Percentiles rank a stretch among this genome's conserved stretches.
These are phyloP conservation scores for Plasmodium vivax DNA, from an alignment of 169 alveolate genomes.

Conservation along the genomic window DNA sequence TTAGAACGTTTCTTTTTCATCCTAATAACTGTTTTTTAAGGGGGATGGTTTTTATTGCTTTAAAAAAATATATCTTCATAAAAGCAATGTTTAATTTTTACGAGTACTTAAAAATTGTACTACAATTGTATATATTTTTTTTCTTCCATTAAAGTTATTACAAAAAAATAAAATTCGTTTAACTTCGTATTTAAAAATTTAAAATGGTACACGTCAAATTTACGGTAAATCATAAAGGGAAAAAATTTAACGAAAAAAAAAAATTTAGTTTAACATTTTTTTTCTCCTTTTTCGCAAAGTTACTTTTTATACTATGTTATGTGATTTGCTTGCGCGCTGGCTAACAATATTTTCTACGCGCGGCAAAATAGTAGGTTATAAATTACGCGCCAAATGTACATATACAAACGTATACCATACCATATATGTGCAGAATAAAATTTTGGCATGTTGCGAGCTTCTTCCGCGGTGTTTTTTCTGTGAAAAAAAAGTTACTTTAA, in stretches of 20 bases:
- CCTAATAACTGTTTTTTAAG: conserved; percentile 3
- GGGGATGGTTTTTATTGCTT: background rate
- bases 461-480: background rate
- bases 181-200: background rate
- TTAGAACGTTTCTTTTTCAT: background rate
- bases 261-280: background rate
- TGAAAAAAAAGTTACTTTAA: background rate
- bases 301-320: background rate
- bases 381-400: background rate
- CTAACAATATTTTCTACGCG: background rate
- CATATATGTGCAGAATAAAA: background rate
- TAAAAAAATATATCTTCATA: background rate
- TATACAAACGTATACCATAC: background rate
- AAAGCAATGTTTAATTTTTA: background rate
- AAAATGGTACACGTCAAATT: background rate
- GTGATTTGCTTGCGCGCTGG: background rate
- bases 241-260: background rate
- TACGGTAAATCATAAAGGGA: background rate
- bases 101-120: background rate
- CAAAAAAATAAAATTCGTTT: background rate
- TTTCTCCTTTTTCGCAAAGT: background rate
- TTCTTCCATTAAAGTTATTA: background rate
- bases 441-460: background rate
- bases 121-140: background rate
- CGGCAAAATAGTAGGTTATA: background rate